Percentiles rank a stretch among this genome's conserved stretches.
Evolutionary conservation across 1,139 yeast species (phyloP).

Genomic region (Spencermartinsiella ligniputridi): DNA sequence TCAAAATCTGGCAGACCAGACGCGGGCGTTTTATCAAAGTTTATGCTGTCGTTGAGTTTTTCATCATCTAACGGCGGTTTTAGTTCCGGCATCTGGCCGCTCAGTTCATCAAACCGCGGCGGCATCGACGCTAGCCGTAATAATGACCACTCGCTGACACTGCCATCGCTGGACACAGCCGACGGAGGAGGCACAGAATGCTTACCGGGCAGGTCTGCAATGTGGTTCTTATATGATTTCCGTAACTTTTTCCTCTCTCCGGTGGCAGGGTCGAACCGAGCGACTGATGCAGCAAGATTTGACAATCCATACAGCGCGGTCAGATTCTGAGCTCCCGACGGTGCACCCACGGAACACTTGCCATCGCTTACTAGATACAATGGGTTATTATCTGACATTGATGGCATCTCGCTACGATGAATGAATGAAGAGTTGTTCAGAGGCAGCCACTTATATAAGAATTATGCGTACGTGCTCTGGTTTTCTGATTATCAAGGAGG

Average conservation of each 20-base stretch:
- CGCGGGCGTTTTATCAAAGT: constrained; percentile 63
- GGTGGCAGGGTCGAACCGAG: constrained; percentile 84
- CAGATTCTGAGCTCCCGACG: constrained; percentile 70
- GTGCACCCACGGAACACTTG: constrained; percentile 34
- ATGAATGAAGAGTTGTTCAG: too few species aligned
- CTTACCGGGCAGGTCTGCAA: constrained; percentile 77
- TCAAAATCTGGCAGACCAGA: constrained; percentile 80
- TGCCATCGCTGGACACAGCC: constrained; percentile 14
- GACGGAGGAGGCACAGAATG: constrained; percentile 48
- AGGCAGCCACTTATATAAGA: too few species aligned
- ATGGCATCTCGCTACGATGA: not conserved
- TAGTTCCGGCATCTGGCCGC: constrained; percentile 18
- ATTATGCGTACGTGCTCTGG: too few species aligned
- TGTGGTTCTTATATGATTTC: constrained; percentile 90
- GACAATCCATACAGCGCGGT: constrained; percentile 64
- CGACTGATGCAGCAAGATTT: constrained; percentile 69
- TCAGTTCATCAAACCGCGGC: constrained; percentile 16
- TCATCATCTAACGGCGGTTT: constrained; percentile 43
- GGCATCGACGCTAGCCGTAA: constrained; percentile 29
- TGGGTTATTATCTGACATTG: constrained; percentile 1
- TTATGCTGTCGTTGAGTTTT: constrained; percentile 49
- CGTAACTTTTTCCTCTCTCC: constrained; percentile 87
- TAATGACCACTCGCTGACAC: constrained; percentile 29
- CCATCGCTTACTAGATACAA: constrained; percentile 10
- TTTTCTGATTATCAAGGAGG: too few species aligned